These are phyloP conservation scores for Podila epigama DNA, from an alignment of 192 early-diverging fungal genomes.

Conservation along the genomic window DNA sequence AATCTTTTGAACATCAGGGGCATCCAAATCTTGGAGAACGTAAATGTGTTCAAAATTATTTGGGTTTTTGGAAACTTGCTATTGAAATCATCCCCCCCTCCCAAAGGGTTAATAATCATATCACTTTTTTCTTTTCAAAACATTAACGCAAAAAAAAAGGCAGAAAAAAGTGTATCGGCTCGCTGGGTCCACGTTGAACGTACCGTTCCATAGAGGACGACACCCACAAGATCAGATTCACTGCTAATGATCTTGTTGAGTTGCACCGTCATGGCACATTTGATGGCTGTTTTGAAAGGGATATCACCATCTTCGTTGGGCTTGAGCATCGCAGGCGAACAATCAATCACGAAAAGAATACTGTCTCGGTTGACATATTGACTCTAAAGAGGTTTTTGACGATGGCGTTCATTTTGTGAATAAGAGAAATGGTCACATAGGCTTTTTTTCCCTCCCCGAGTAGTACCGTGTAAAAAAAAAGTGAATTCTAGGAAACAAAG, in stretches of 20 bases:
- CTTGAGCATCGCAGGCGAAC: constrained; percentile 52
- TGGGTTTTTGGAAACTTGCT: constrained; percentile 62
- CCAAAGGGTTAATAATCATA: too few species aligned
- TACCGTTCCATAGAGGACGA: constrained; percentile 61
- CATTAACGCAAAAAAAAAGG: not conserved
- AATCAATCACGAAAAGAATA: constrained; percentile 62
- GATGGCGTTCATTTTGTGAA: not conserved
- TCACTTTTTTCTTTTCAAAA: too few species aligned
- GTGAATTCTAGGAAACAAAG: not conserved
- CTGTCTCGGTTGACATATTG: constrained; percentile 54
- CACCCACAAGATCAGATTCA: constrained; percentile 51
- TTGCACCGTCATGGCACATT: constrained; percentile 44
- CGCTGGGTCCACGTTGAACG: not conserved
- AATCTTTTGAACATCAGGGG: constrained; percentile 66
- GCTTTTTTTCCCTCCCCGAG: not conserved
- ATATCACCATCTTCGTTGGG: constrained; percentile 37
- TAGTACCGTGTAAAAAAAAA: not conserved
- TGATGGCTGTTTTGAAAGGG: constrained; percentile 51
- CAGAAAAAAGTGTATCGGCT: not conserved
- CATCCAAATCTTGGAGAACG: constrained; percentile 66
- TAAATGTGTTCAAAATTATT: constrained; percentile 65
- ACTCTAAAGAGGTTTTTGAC: not conserved
- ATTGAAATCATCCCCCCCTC: too few species aligned
- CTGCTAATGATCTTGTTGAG: constrained; percentile 54
- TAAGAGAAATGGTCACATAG: not conserved